Conservation (phyloP, 352 stramenopile species). For the Pythium folliculosum region DNA sequence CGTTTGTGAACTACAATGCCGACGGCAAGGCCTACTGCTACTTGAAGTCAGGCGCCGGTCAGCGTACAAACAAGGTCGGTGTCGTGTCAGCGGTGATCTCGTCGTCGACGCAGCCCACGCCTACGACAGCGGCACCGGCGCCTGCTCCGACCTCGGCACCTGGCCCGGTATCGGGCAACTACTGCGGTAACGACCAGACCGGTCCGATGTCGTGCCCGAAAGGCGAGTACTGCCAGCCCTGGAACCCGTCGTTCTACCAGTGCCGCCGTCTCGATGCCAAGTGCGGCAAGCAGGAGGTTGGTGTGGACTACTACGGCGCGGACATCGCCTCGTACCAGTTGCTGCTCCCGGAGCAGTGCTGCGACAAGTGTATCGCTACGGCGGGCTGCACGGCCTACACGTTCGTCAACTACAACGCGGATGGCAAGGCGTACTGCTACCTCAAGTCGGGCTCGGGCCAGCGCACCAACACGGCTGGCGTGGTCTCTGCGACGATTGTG, state of each 20-base stretch:
- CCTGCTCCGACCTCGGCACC: too few relatives aligned
- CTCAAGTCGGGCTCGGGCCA: conserved; percentile 25
- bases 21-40: conserved; percentile 6
- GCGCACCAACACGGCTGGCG: conserved; percentile 13
- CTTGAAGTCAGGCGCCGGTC: neutral
- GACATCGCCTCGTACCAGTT: conserved; percentile 34
- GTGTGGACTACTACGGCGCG: conserved; percentile 46
- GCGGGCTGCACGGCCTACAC: conserved; percentile 34
- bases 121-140: too few relatives aligned
- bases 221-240: conserved; percentile 61
- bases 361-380: conserved; percentile 30
- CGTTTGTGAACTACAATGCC: neutral
- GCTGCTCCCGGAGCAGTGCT: conserved; percentile 30
- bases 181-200: neutral
- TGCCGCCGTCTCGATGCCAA: conserved; percentile 34
- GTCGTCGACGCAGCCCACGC: neutral
- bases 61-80: neutral
- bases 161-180: neutral
- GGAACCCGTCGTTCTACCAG: conserved; percentile 66
- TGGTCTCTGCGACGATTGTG: conserved; percentile 15
- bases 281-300: conserved; percentile 37
- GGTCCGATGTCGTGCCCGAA: neutral
- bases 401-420: conserved; percentile 32
- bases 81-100: neutral
- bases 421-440: conserved; percentile 44